Conservation (phyloP, 176 grass and related monocot genomes). For the Carex littledalei region DNA sequence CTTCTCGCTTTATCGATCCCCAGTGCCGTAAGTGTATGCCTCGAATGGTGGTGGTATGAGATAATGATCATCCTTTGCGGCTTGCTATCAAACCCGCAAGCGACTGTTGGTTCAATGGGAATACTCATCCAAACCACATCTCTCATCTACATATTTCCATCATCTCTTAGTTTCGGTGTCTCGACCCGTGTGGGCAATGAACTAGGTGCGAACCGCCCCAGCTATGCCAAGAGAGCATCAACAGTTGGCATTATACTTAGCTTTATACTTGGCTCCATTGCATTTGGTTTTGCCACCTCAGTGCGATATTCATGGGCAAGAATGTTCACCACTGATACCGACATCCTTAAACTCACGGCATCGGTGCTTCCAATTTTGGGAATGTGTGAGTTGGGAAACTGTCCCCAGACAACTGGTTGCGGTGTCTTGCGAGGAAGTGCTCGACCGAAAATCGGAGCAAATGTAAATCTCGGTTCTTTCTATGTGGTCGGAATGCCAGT, state of each 20-base stretch:
- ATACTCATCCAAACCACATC: slow-evolving; percentile 24
- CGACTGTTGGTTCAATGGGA: not conserved
- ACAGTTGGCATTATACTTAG: not conserved
- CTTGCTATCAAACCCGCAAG: not conserved
- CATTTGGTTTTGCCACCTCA: slow-evolving; percentile 26
- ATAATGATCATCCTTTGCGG: slow-evolving; percentile 21
- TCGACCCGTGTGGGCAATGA: slow-evolving; percentile 23
- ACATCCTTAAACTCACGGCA: slow-evolving; percentile 3
- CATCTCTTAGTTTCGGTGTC: slow-evolving; percentile 18
- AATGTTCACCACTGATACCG: slow-evolving; percentile 15
- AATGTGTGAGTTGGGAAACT: slow-evolving; percentile 29
- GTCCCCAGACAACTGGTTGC: slow-evolving; percentile 16
- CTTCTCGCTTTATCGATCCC: slow-evolving; percentile 41
- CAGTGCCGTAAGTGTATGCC: slow-evolving; percentile 39
- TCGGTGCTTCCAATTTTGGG: slow-evolving; percentile 21
- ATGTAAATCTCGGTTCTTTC: not conserved
- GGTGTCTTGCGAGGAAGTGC: slow-evolving; percentile 16
- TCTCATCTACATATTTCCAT: slow-evolving; percentile 10
- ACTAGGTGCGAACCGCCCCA: not conserved
- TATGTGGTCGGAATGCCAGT: slow-evolving; percentile 63
- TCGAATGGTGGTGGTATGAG: slow-evolving; percentile 42
- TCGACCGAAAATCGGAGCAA: not conserved
- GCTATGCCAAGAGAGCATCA: not conserved
- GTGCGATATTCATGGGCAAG: not conserved
- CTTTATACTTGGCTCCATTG: not conserved